Evolutionary conservation across 179 eudicot species (phyloP), one percentile per base, ranked within the genome.

Genomic region (Spinacia oleracea): DNA sequence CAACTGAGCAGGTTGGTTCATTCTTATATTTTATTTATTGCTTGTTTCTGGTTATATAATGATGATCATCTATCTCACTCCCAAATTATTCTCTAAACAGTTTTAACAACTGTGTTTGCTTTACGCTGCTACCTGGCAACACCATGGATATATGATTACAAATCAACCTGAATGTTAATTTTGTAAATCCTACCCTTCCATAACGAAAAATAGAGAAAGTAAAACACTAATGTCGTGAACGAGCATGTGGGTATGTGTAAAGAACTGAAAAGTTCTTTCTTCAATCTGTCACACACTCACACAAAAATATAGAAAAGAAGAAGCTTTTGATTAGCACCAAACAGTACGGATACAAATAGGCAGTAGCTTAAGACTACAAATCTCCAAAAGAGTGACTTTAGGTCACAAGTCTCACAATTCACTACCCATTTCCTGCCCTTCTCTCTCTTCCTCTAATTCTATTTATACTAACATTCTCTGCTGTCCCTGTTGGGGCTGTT

Each of bases 1-100:
- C 97, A 59, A 87, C 93, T 78, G 83, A 89, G 76, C 98, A 96
- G 90, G 99, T 96, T 58, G 27, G 58, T 80, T 46, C 80, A 31
- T 21, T 20, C 67, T 53, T 29, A 32, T 25, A 16, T 75, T 60
- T 27, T 40, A 5, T 14, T 2, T 6, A 32, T 21, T 21, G 20
- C 48, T 56, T 35, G 66, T 7, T 21, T 23, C 46, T 56, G 43
- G 25, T 7, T 23, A 10, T 25, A 21, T 50, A n/a, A 9, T 9
- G 21, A 59, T 0, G 45, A 5, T 45, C 6, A 32, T 15, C 21
- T 23, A 23, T 32, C 32, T 46, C 72, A 38, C n/a, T 48, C 60
- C 20, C 21, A 35, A 43, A 21, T 18, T 46, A 31, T 43, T 48
- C 29, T 8, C 15, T 38, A 67, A 68, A 60, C n/a, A 32, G 65